A percentile compares a stretch with the other conserved stretches of the same genome.
Evolutionary conservation across 2,329 filamentous ascomycete genomes (phyloP).

Genomic region (Ascochyta viciae-villosae): DNA sequence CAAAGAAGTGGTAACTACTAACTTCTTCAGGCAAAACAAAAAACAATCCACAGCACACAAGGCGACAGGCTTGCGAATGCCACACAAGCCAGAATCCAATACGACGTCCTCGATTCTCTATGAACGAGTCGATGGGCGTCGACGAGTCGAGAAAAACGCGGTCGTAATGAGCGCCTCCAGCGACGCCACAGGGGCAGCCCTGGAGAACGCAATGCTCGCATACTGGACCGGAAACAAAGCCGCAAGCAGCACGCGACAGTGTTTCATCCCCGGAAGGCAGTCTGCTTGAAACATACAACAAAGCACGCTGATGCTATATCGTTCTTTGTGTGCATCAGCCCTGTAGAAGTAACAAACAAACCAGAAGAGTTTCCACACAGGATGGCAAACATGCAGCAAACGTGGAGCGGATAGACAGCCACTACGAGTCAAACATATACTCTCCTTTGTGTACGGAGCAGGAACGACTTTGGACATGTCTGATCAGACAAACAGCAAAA

Average conservation of each 20-base stretch:
- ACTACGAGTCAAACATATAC: neutral
- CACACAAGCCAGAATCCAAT: neutral
- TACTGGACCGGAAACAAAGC: neutral
- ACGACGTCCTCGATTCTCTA: neutral
- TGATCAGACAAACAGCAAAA: neutral
- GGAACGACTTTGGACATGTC: neutral
- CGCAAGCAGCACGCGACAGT: neutral
- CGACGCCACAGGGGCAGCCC: slow-evolving; percentile 6
- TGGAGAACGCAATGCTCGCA: neutral
- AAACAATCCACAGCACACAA: neutral
- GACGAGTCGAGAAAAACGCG: neutral
- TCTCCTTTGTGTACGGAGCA: neutral
- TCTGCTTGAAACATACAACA: slow-evolving; percentile 3
- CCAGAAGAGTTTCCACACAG: neutral
- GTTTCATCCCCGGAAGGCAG: neutral
- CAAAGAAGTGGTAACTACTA: neutral
- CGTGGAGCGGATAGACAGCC: neutral
- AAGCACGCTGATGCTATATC: neutral
- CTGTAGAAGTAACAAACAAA: neutral
- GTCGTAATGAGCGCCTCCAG: neutral
- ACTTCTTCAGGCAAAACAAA: neutral
- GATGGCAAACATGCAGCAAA: neutral
- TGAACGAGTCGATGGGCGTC: neutral
- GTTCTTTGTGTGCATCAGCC: neutral
- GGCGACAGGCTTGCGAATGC: neutral